Conservation (phyloP, 2,329 filamentous ascomycete species). For the Cryphonectria parasitica region DNA sequence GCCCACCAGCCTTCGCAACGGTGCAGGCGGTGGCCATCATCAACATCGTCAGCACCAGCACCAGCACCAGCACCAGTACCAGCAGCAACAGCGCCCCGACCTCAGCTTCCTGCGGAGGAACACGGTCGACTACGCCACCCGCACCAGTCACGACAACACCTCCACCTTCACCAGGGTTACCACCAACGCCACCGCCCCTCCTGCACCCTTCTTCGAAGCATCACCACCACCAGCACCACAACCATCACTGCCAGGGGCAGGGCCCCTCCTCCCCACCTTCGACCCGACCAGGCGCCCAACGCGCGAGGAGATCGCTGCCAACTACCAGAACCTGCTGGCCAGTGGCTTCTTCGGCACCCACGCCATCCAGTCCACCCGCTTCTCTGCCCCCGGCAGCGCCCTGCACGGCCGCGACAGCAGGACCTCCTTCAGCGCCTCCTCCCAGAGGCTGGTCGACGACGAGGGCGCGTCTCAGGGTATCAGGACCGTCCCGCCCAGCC, state of each 20-base stretch:
- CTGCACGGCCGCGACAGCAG: conserved; percentile 5
- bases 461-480: conserved; percentile 9
- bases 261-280: conserved; percentile 17
- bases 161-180: background rate
- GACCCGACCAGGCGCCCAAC: conserved; percentile 38
- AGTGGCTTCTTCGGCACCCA: conserved; percentile 63
- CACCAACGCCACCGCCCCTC: conserved; percentile 4
- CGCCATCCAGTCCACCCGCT: conserved; percentile 60
- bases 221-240: no score
- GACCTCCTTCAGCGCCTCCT: conserved; percentile 17
- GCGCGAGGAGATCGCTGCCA: conserved; percentile 58
- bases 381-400: conserved; percentile 40
- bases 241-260: background rate
- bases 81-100: background rate
- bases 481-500: conserved; percentile 22
- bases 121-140: background rate
- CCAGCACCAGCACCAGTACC: background rate
- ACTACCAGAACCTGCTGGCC: conserved; percentile 60
- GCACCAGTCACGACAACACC: background rate
- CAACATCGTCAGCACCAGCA: background rate
- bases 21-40: background rate
- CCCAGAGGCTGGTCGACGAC: conserved; percentile 19
- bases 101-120: conserved; percentile 3
- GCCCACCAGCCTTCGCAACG: conserved; percentile 3
- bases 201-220: background rate